Percentiles rank a stretch among this genome's conserved stretches.
These are phyloP conservation scores for Trichophyton rubrum DNA, from an alignment of 2,329 filamentous ascomycete genomes.

Conservation along the genomic window DNA sequence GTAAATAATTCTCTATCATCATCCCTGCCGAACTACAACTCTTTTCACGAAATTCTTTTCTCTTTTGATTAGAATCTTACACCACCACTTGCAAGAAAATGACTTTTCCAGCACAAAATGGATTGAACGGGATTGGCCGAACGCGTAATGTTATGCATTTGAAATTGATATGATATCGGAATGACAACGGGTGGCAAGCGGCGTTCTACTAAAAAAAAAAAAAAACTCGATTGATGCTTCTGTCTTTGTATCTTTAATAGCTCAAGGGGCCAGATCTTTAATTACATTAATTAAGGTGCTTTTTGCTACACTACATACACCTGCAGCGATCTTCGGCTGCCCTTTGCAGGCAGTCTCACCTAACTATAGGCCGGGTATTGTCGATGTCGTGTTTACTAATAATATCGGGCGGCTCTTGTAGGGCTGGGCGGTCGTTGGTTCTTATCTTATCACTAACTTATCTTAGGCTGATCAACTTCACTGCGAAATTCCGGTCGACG, in stretches of 20 bases:
- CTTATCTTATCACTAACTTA: no score
- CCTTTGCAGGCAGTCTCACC: neutral
- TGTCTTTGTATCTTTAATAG: neutral
- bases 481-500: no score
- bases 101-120: neutral
- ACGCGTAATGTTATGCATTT: conserved; percentile 1
- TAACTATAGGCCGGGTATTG: neutral
- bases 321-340: neutral
- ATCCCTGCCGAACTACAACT: neutral
- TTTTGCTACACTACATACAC: neutral
- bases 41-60: neutral
- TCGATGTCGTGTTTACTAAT: neutral
- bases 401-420: neutral
- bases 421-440: no score
- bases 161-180: conserved; percentile 1
- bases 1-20: neutral
- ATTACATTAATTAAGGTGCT: neutral
- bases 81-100: neutral
- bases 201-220: neutral
- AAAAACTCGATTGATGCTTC: neutral
- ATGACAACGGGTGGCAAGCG: neutral
- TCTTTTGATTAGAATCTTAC: neutral
- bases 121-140: neutral
- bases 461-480: no score
- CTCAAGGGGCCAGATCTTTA: neutral